phyloP scores from a whole-genome alignment of 345 rosid species.

The Gossypium australe region DNA sequence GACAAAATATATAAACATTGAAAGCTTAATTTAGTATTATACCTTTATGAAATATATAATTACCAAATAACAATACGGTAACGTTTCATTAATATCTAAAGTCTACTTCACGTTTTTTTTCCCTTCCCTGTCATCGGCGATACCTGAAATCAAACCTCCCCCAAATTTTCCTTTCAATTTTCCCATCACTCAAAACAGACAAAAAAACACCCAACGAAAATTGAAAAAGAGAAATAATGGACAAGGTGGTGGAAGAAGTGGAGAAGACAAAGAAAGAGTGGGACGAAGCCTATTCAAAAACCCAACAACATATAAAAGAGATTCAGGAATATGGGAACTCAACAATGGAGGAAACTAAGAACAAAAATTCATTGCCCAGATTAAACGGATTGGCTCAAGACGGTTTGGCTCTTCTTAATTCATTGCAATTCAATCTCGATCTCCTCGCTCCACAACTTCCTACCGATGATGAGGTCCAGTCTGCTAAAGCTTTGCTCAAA shows the following conservation, averaged over 20 bases:
- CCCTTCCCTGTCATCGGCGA: no score
- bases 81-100: no score
- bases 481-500: conserved; percentile 54
- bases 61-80: no score
- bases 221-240: conserved; percentile 35
- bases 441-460: conserved; percentile 86
- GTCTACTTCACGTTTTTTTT: no score
- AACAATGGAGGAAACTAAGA: conserved; percentile 33
- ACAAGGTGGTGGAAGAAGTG: conserved; percentile 70
- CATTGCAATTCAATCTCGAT: conserved; percentile 72
- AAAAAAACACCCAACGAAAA: background rate
- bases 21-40: no score
- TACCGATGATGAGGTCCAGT: conserved; percentile 43
- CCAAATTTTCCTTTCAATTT: background rate
- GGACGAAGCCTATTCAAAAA: conserved; percentile 56
- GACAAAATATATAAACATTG: no score
- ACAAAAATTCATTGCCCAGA: conserved; percentile 64
- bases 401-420: conserved; percentile 67
- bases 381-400: conserved; percentile 68
- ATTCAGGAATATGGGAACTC: conserved; percentile 66
- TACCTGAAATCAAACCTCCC: background rate
- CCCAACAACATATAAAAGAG: conserved; percentile 45
- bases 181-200: background rate
- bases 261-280: conserved; percentile 87
- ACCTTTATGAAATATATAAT: no score